These are phyloP conservation scores for Trichophyton verrucosum DNA, from an alignment of 2,329 filamentous ascomycete species.

Conservation along the genomic window DNA sequence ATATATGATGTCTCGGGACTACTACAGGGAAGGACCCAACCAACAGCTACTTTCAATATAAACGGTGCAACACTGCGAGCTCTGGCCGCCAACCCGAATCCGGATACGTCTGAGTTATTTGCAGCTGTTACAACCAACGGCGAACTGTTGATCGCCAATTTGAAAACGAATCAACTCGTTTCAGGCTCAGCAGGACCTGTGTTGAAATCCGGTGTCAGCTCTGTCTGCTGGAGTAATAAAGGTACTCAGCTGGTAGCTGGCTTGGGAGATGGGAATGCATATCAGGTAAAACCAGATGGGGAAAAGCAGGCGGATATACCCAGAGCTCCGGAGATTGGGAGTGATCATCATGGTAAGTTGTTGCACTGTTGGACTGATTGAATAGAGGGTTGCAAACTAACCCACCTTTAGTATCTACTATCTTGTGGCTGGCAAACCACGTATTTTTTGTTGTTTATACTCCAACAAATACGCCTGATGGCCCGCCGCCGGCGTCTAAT, in stretches of 20 bases:
- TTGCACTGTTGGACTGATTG: background rate
- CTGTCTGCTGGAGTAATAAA: constrained; percentile 78
- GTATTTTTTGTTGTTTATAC: constrained; percentile 73
- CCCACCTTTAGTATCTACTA: constrained; percentile 49
- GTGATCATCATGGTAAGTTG: constrained; percentile 52
- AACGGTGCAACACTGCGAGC: constrained; percentile 61
- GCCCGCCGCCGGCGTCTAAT: constrained; percentile 48
- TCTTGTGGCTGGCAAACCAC: constrained; percentile 81
- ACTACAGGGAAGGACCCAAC: constrained; percentile 51
- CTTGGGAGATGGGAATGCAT: constrained; percentile 62
- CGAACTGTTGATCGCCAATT: constrained; percentile 69
- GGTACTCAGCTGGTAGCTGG: constrained; percentile 90
- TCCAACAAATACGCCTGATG: constrained; percentile 42
- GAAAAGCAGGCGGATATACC: constrained; percentile 66
- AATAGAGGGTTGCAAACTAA: background rate
- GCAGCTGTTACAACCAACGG: constrained; percentile 71
- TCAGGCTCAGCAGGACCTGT: constrained; percentile 49
- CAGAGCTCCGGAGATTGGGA: constrained; percentile 54
- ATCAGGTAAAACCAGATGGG: constrained; percentile 75
- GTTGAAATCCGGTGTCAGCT: constrained; percentile 65
- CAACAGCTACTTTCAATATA: constrained; percentile 64
- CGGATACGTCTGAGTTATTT: constrained; percentile 50
- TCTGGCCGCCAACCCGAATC: constrained; percentile 79
- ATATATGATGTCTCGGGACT: constrained; percentile 67
- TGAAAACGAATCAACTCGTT: constrained; percentile 53